Base-by-base conservation (phyloP, 2,329 filamentous ascomycete genomes). In the Penicillium decumbens region DNA sequence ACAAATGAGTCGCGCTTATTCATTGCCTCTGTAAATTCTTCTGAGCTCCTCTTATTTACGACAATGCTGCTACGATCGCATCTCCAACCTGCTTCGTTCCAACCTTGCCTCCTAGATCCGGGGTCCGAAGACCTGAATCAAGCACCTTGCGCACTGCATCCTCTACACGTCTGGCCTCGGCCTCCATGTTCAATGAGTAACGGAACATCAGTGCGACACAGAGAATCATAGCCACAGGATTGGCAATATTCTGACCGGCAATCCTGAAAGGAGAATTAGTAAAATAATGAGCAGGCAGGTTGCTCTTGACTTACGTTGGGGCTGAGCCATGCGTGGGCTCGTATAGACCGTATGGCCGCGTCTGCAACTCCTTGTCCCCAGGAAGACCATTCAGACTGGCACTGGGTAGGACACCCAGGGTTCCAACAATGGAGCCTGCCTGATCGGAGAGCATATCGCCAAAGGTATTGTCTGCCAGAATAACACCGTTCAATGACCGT, bases 361-460 rank as follows among this genome's bases (percentile, higher is more conserved):
- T 80, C 75, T 88, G 87, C 15, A 59, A 39, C 1, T 43, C 45
- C 45, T 58, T 60, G 47, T 87, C 87, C 62, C 91, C 88, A 0
- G 90, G 90, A 51, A 93, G 81, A 13, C 87, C 87, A 57, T 86
- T 85, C 65, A 96, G 74, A 68, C 87, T 92, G 4, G 91, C 91
- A 68, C 87, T 91, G 5, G 91, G 90, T 55, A 95, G 74, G 50
- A 96, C 78, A 7, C 91, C 90, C 58, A 95, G 81, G 61, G 84
- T 89, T 7, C 90, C 90, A 3, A 90, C 87, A 58, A 96, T 95
- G 15, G 91, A 89, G 53, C 86, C 89, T 8, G 90, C 89, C 77
- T 95, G 89, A 66, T 95, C 91, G 61, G 83, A 89, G 64, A 96
- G 87, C 68, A 96, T 95, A 68, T 96, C 91, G 32, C 91, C 91